A percentile compares a stretch with the other conserved stretches of the same genome.
These are phyloP conservation scores for Cryptosporidium parvum DNA, from an alignment of 169 alveolate species.

Conservation along the genomic window DNA sequence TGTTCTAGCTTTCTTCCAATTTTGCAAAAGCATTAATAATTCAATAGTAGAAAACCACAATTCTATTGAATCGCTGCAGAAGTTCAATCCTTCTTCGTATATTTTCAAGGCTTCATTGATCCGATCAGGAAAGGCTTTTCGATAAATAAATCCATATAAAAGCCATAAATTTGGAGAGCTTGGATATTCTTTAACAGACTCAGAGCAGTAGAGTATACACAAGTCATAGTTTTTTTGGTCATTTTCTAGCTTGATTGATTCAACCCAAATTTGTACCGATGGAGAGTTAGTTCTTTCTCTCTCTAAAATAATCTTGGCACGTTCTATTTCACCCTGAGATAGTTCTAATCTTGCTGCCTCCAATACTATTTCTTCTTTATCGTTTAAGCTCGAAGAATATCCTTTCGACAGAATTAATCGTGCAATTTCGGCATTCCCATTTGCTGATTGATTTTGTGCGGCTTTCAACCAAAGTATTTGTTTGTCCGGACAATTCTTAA, in stretches of 20 bases:
- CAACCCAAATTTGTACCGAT: conserved; percentile 91
- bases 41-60: conserved; percentile 92
- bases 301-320: conserved; percentile 92
- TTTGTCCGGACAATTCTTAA: conserved; percentile 88
- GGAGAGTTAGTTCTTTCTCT: conserved; percentile 89
- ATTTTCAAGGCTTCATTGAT: conserved; percentile 76
- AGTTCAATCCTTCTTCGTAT: conserved; percentile 79
- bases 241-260: conserved; percentile 92
- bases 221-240: conserved; percentile 82
- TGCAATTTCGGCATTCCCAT: conserved; percentile 90
- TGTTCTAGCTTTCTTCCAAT: conserved; percentile 91
- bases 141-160: conserved; percentile 26
- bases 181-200: conserved; percentile 24
- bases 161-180: conserved; percentile 45
- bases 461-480: conserved; percentile 93
- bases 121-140: neutral
- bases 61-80: conserved; percentile 84
- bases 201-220: conserved; percentile 28
- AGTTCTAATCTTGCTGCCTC: conserved; percentile 93
- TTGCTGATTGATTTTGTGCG: conserved; percentile 91
- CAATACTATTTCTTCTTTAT: conserved; percentile 87
- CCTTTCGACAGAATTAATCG: conserved; percentile 90
- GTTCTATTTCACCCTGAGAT: conserved; percentile 91
- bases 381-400: conserved; percentile 85
- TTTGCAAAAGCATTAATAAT: conserved; percentile 81